Base-by-base conservation (phyloP, 179 eudicot genomes). In the Spinacia oleracea region DNA sequence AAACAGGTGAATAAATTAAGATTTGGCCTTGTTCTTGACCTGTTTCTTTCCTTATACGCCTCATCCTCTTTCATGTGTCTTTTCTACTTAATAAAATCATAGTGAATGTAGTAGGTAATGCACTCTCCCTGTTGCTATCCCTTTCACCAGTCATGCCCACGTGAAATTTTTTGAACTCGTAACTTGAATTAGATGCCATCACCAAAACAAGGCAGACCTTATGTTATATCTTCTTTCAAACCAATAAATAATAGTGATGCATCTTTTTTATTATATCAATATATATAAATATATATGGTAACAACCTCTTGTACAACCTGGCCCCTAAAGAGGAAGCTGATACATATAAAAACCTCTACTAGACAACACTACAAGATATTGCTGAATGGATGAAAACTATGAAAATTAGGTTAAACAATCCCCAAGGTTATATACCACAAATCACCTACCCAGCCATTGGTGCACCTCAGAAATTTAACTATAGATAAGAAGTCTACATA, bases 111-210 rank as follows among this genome's bases (percentile, higher is more conserved):
- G 21, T 35, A 65, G 1, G 45, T 5, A 35, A 18, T 9, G 43
- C 29, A n/a, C 73, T 38, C n/a, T 72, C 75, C 20, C 43, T 32
- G 51, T 42, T 70, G 35, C 73, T 16, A 50, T 72, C 27, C 60
- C 43, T 72, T 31, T n/a, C 20, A 65, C 29, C 16, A 66, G 42
- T 48, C 59, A 71, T 20, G 23, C 7, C 15, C 48, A 31, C 43
- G 31, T 50, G 31, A 38, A 67, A 67, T 38, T 6, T 15, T 67
- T 67, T 45, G 12, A 25, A n/a, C 73, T 43, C 45, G 21, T 69
- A 14, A 69, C 35, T 42, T 29, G 23, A 48, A 46, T 15, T n/a
- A 25, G 56, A 40, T 40, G 31, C 48, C 51, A 68, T n/a, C n/a
- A 67, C 20, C 31, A 50, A 62, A 62, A 12, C 67, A 62, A 29